These are phyloP conservation scores for Chrysanthemum lavandulifolium DNA, from an alignment of 129 eudicot genomes.

Conservation along the genomic window DNA sequence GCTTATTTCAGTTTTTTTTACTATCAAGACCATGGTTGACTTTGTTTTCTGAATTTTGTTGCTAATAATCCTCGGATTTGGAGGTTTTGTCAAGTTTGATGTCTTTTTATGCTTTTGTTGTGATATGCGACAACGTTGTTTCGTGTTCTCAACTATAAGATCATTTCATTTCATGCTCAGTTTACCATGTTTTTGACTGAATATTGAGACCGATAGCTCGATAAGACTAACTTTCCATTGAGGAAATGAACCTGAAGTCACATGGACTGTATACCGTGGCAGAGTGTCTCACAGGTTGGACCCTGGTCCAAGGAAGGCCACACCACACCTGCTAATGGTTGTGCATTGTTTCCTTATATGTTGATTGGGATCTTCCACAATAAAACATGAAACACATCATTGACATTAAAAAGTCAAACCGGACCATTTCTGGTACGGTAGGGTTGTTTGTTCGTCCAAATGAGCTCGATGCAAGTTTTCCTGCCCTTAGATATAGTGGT, in stretches of 20 bases:
- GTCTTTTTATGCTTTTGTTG: background rate
- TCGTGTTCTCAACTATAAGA: background rate
- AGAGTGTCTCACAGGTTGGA: slow-evolving; percentile 20
- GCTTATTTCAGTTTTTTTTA: background rate
- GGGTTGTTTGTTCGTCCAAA: no score
- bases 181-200: background rate
- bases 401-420: no score
- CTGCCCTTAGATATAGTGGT: no score
- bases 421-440: no score
- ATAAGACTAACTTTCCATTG: background rate
- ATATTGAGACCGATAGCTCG: background rate
- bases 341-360: background rate
- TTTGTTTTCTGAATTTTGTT: background rate
- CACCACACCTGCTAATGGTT: background rate
- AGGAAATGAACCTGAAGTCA: background rate
- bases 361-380: no score
- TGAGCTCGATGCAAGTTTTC: no score
- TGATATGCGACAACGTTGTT: background rate
- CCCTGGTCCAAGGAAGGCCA: slow-evolving; percentile 22
- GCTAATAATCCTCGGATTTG: background rate
- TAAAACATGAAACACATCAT: no score
- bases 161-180: background rate
- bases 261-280: background rate
- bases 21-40: background rate
- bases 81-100: background rate